These are phyloP conservation scores for Pseudogymnoascus sp. DNA, from an alignment of 2,329 filamentous ascomycete genomes.

Conservation along the genomic window DNA sequence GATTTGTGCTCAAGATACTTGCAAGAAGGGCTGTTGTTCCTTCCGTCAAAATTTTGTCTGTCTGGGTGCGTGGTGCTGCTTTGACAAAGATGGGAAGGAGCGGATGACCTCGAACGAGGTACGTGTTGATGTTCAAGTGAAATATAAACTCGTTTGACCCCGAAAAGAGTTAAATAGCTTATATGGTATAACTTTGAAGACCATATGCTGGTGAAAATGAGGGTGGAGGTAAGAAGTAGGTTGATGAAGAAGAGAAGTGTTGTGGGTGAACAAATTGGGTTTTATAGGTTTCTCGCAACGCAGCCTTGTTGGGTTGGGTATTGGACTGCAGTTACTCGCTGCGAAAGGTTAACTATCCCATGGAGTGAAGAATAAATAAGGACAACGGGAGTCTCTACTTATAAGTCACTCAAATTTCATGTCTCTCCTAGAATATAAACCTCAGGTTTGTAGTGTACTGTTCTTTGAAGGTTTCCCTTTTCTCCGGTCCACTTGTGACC, in stretches of 20 bases:
- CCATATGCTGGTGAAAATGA: not conserved
- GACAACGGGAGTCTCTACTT: not conserved
- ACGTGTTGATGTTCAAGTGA: not conserved
- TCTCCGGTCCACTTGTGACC: not conserved
- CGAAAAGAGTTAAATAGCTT: slow-evolving; percentile 3
- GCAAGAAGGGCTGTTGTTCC: slow-evolving; percentile 3
- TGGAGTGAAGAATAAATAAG: not conserved
- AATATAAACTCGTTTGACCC: slow-evolving; percentile 4
- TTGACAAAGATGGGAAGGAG: slow-evolving; percentile 6
- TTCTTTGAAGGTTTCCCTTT: not conserved
- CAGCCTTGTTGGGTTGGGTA: not conserved
- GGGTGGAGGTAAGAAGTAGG: not conserved
- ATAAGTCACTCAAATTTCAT: not conserved
- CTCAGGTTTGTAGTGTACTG: not conserved
- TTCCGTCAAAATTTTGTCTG: not conserved
- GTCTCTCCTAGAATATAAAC: not conserved
- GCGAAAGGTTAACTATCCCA: not conserved
- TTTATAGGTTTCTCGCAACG: not conserved
- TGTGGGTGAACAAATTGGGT: not conserved
- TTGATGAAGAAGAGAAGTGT: not conserved
- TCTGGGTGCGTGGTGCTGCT: not conserved
- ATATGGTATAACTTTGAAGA: not conserved
- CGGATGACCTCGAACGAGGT: not conserved
- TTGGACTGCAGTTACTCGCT: not conserved
- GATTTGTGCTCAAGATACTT: slow-evolving; percentile 1